These are phyloP conservation scores for Glaciozyma antarctica DNA, from an alignment of 768 basidiomycete genomes.

Conservation along the genomic window DNA sequence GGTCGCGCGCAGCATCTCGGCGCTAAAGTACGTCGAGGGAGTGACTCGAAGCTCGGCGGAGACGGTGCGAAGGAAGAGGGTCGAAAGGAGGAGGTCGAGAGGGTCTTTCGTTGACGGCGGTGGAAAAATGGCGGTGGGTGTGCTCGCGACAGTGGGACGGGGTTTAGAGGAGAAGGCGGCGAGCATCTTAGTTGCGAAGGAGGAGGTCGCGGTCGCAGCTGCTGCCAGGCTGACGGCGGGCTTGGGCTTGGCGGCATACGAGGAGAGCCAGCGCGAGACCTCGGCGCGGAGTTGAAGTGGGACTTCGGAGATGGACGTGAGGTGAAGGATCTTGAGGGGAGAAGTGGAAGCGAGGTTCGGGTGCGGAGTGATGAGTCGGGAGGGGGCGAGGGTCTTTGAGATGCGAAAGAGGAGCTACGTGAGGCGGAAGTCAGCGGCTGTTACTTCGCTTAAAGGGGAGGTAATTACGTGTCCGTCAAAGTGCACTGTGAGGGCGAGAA, in stretches of 20 bases:
- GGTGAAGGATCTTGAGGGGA: conserved; percentile 13
- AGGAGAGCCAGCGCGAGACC: conserved; percentile 67
- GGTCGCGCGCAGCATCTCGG: conserved; percentile 76
- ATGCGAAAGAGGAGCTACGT: conserved; percentile 51
- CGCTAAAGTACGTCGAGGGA: conserved; percentile 39
- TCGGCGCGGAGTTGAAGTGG: conserved; percentile 70
- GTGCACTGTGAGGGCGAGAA: conserved; percentile 43
- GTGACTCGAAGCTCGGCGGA: conserved; percentile 39
- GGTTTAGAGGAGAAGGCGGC: conserved; percentile 40
- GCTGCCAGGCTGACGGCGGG: conserved; percentile 45
- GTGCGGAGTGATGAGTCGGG: conserved; percentile 49
- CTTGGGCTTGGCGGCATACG: conserved; percentile 47
- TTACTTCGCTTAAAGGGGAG: conserved; percentile 5
- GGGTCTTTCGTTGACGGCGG: conserved; percentile 23
- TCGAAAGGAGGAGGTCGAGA: conserved; percentile 34
- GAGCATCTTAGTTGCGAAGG: conserved; percentile 39
- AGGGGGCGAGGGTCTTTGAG: conserved; percentile 53
- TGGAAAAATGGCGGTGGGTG: conserved; percentile 9
- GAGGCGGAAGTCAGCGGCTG: conserved; percentile 1
- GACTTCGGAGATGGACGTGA: conserved; percentile 35
- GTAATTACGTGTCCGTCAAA: conserved; percentile 58
- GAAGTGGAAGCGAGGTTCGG: conserved; percentile 7
- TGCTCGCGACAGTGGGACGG: conserved; percentile 4
- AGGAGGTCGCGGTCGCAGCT: conserved; percentile 35
- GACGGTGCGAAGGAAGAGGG: conserved; percentile 37